Conservation (phyloP, 352 stramenopile species). For the Phytophthora chlamydospora region DNA sequence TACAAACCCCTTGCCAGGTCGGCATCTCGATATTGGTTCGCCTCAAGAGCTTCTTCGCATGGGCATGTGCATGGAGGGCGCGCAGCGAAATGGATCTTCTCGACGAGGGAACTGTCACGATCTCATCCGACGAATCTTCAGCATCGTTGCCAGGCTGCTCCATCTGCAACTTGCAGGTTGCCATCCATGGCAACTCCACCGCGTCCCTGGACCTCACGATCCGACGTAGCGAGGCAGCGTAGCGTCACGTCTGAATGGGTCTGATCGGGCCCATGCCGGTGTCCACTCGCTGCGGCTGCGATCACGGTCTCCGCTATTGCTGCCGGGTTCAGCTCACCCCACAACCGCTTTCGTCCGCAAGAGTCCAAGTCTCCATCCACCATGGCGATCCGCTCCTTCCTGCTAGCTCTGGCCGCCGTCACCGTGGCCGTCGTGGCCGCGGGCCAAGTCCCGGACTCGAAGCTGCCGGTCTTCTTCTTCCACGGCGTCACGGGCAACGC, state of each 20-base stretch:
- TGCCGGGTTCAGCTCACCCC: not conserved
- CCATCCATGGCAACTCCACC: too few relatives aligned
- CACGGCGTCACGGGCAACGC: conserved; percentile 46
- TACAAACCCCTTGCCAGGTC: too few relatives aligned
- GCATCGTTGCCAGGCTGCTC: too few relatives aligned
- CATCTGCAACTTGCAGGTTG: too few relatives aligned
- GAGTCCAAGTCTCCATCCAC: conserved; percentile 15
- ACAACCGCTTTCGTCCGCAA: conserved; percentile 22
- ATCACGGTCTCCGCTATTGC: conserved; percentile 14
- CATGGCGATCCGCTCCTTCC: conserved; percentile 27
- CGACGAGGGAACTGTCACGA: too few relatives aligned
- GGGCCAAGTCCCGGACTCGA: conserved; percentile 7
- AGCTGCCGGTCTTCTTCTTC: conserved; percentile 58
- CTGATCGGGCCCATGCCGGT: conserved; percentile 14
- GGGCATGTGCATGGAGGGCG: too few relatives aligned
- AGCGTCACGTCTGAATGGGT: not conserved
- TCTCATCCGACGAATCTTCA: too few relatives aligned
- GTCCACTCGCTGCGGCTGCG: conserved; percentile 1
- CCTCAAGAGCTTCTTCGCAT: too few relatives aligned
- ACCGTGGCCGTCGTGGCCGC: conserved; percentile 6
- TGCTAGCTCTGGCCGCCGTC: conserved; percentile 12
- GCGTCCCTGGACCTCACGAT: conserved; percentile 7
- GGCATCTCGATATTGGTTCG: too few relatives aligned
- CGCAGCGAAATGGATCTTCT: too few relatives aligned
- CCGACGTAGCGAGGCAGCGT: not conserved